phyloP scores from a whole-genome alignment of 2,329 filamentous ascomycete genomes.

The Aspergillus ochraceoroseus region DNA sequence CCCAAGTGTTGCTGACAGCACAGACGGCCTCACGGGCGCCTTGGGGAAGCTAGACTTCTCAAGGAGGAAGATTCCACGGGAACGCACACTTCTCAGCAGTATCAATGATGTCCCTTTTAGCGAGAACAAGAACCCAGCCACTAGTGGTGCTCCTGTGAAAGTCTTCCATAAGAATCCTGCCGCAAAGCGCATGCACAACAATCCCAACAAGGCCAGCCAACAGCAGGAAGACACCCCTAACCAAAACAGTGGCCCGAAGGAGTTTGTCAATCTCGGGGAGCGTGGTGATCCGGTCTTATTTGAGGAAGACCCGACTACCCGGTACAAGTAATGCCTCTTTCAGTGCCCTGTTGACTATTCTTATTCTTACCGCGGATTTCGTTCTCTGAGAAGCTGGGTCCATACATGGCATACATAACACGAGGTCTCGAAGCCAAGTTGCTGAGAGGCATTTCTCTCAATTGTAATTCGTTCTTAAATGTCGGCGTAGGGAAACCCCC shows the following conservation, averaged over 20 bases:
- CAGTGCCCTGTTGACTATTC: not conserved
- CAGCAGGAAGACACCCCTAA: constrained; percentile 60
- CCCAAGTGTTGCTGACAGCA: constrained; percentile 71
- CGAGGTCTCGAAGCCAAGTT: too few species aligned
- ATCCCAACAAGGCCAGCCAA: constrained; percentile 30
- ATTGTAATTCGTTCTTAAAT: too few species aligned
- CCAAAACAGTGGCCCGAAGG: constrained; percentile 61
- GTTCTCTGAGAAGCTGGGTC: too few species aligned
- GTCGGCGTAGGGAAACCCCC: too few species aligned
- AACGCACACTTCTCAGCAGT: constrained; percentile 77
- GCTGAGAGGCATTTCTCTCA: too few species aligned
- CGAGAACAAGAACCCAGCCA: constrained; percentile 53
- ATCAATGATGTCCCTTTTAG: constrained; percentile 69
- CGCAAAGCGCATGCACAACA: constrained; percentile 45
- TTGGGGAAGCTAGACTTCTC: constrained; percentile 77
- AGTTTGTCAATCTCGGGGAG: constrained; percentile 81
- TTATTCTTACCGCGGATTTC: too few species aligned
- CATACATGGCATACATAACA: too few species aligned
- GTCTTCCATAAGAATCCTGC: constrained; percentile 68
- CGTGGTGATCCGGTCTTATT: constrained; percentile 78
- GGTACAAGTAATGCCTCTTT: constrained; percentile 27
- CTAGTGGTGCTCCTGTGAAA: constrained; percentile 59
- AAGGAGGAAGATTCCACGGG: constrained; percentile 70
- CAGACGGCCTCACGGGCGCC: constrained; percentile 84
- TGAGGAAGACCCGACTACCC: constrained; percentile 53